Evolutionary conservation across 306 rosid genomes (phyloP), one percentile per base, ranked within the genome.

Genomic region (Albizia julibrissin): DNA sequence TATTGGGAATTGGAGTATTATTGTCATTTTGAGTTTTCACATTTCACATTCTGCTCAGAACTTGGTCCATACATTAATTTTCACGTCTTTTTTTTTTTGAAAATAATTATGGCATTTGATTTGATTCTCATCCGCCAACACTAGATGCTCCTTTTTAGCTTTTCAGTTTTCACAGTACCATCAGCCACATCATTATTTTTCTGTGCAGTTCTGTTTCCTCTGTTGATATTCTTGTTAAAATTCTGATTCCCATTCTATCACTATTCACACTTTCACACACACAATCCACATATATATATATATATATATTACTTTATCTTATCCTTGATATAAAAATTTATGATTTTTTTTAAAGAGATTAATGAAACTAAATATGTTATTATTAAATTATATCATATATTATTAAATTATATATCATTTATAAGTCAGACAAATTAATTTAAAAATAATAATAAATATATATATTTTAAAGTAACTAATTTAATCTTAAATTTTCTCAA

Each of bases 1-100:
- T 88, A 86, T 94, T 24, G 98, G 97, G 94, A 94, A 87, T 87
- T 86, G 94, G 19, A 85, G 70, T 79, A 5, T 37, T 37, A 37
- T 37, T 37, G 40, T 14, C n/a, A 50, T 50, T 16, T 10, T 19
- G 59, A 11, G 15, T 11, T 6, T 15, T 13, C 56, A 65, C 66
- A 56, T 29, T 39, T 80, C 66, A 81, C 72, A 74, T 84, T 67
- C 65, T 69, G 59, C 44, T 66, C 68, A 69, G 64, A 80, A 81
- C 84, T 82, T 82, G 84, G 93, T 87, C 89, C 80, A 85, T 87
- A 10, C 16, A 0, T 87, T 34, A 7, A 34, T 79, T 81, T 40
- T 46, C 50, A 90, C 74, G 78, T 81, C 71, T 54, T 19, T 8
- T 54, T 76, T 87, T 95, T 90, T 86, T 87, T 81, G 2, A 16